A percentile compares a stretch with the other conserved stretches of the same genome.
Evolutionary conservation across 306 rosid genomes (phyloP).

Genomic region (Cucumis cinereus): DNA sequence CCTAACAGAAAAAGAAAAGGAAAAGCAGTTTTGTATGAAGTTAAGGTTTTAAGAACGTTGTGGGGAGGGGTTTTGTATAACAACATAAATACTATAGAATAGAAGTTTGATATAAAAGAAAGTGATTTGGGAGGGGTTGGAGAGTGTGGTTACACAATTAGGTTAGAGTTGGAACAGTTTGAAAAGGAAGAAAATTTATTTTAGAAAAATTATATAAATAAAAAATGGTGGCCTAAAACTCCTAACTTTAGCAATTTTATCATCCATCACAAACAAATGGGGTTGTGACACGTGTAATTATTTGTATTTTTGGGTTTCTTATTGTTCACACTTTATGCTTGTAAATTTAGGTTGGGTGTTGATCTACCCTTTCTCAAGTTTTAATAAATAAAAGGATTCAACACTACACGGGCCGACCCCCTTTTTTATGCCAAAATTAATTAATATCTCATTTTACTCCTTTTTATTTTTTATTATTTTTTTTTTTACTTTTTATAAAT

Average conservation of each 20-base stretch:
- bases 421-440: no score
- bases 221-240: conserved; percentile 67
- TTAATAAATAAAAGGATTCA: background rate
- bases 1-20: background rate
- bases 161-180: background rate
- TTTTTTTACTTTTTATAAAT: no score
- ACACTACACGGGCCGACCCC: background rate
- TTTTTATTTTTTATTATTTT: no score
- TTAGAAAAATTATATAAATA: background rate
- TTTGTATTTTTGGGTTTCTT: background rate
- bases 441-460: no score
- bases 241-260: conserved; percentile 22
- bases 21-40: background rate
- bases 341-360: conserved; percentile 60
- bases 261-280: background rate
- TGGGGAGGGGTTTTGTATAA: background rate
- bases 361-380: conserved; percentile 20
- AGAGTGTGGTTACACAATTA: background rate
- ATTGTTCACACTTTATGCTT: conserved; percentile 2
- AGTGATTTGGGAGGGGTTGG: background rate
- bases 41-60: background rate
- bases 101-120: background rate
- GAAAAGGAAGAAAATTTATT: conserved; percentile 18
- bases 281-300: conserved; percentile 26
- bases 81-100: background rate